Evolutionary conservation across 2,329 filamentous ascomycete species (phyloP).

Genomic region (Neonectria coccinea): DNA sequence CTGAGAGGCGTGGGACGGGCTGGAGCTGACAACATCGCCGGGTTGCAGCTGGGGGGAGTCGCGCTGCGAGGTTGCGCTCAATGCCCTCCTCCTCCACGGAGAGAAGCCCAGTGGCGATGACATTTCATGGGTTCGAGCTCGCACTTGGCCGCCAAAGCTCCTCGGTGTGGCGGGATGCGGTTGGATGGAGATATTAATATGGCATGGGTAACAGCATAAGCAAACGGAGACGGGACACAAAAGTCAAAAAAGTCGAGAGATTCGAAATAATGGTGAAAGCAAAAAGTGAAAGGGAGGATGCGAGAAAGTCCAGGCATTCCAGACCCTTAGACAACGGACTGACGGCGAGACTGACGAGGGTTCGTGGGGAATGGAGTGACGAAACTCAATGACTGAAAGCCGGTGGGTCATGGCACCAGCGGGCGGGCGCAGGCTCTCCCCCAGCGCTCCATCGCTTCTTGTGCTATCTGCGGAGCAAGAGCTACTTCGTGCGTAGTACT

Average conservation of each 20-base stretch:
- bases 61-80: constrained; percentile 53
- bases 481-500: constrained; percentile 6
- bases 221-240: constrained; percentile 13
- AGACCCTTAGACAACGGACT: constrained; percentile 27
- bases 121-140: constrained; percentile 51
- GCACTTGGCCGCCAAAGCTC: constrained; percentile 32
- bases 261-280: not conserved
- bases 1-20: constrained; percentile 37
- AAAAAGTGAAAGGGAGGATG: constrained; percentile 8
- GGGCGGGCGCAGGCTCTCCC: constrained; percentile 36
- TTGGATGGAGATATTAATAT: constrained; percentile 32
- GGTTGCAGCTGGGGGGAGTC: constrained; percentile 40
- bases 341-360: constrained; percentile 28
- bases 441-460: constrained; percentile 25
- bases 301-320: constrained; percentile 39
- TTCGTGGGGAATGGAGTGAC: constrained; percentile 44
- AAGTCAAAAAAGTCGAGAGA: constrained; percentile 7
- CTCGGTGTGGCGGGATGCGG: constrained; percentile 30
- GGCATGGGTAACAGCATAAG: constrained; percentile 32
- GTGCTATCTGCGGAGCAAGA: constrained; percentile 15
- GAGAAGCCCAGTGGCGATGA: constrained; percentile 62
- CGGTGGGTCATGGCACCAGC: constrained; percentile 43
- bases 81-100: constrained; percentile 59
- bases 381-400: constrained; percentile 41
- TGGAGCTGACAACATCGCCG: constrained; percentile 46